Percentiles rank a stretch among this genome's conserved stretches.
phyloP scores from a whole-genome alignment of 225 moss, liverwort and hornwort species.

The Antitrichia curtipendula region DNA sequence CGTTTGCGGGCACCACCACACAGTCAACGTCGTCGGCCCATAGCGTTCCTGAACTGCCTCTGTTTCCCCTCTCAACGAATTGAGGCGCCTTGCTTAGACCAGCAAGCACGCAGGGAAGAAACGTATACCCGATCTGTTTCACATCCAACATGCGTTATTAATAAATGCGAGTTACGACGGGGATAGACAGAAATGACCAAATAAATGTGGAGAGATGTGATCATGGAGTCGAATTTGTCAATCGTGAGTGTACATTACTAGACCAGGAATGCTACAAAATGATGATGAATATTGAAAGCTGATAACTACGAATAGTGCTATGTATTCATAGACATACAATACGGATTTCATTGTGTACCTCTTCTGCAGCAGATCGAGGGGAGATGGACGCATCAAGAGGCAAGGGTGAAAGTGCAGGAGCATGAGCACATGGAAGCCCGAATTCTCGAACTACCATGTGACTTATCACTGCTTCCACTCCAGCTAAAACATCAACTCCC shows the following conservation, averaged over 20 bases:
- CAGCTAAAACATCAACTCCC: conserved; percentile 88
- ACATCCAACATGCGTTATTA: neutral
- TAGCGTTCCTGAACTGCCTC: conserved; percentile 25
- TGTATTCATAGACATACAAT: neutral
- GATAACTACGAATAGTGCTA: neutral
- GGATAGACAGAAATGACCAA: neutral
- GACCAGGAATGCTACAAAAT: neutral
- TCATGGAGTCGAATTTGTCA: neutral
- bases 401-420: conserved; percentile 68
- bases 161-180: neutral
- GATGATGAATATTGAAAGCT: neutral
- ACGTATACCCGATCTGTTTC: conserved; percentile 80
- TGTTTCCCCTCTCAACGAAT: conserved; percentile 36
- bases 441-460: conserved; percentile 86
- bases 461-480: conserved; percentile 92
- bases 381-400: conserved; percentile 77
- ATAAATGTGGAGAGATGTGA: neutral
- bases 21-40: conserved; percentile 86
- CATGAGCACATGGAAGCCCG: conserved; percentile 79
- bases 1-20: conserved; percentile 75
- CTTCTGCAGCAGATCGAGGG: conserved; percentile 86
- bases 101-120: conserved; percentile 78
- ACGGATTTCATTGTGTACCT: conserved; percentile 22
- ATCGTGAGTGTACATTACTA: neutral
- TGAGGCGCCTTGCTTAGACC: conserved; percentile 88